Evolutionary conservation across 1,139 yeast species (phyloP).

Genomic region (Yamadazyma spencermartinsiae): DNA sequence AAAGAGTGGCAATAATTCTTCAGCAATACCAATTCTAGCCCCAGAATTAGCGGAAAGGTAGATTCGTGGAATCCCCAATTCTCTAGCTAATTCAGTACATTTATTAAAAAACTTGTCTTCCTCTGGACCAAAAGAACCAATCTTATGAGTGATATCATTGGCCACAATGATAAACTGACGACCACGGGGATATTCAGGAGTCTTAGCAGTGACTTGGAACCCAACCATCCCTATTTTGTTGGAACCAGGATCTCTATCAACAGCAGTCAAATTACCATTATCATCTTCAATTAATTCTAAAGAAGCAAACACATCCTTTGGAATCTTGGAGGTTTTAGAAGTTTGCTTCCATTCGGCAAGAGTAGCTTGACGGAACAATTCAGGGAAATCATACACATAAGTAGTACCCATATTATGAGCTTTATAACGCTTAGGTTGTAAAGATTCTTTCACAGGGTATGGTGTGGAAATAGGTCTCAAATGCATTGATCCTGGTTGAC

Average conservation of each 20-base stretch:
- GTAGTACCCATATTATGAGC: slow-evolving; percentile 99
- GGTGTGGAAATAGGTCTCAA: slow-evolving; percentile 94
- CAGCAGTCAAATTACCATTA: slow-evolving; percentile 80
- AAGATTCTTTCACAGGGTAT: slow-evolving; percentile 95
- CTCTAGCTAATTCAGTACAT: slow-evolving; percentile 89
- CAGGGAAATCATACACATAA: slow-evolving; percentile 98
- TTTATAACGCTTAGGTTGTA: slow-evolving; percentile 97
- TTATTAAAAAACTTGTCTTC: slow-evolving; percentile 90
- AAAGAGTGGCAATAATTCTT: slow-evolving; percentile 85
- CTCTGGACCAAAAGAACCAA: slow-evolving; percentile 98
- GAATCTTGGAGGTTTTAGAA: slow-evolving; percentile 55
- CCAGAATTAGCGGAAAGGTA: slow-evolving; percentile 98
- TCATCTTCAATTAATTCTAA: slow-evolving; percentile 83
- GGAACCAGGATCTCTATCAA: slow-evolving; percentile 94
- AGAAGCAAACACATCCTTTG: slow-evolving; percentile 76
- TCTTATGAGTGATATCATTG: slow-evolving; percentile 94
- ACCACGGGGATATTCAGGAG: slow-evolving; percentile 97
- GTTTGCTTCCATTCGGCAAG: slow-evolving; percentile 78
- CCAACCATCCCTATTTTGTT: slow-evolving; percentile 98
- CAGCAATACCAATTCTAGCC: slow-evolving; percentile 98
- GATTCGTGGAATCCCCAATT: slow-evolving; percentile 89
- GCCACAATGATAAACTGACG: slow-evolving; percentile 92
- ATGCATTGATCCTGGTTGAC: slow-evolving; percentile 95
- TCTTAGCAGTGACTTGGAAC: slow-evolving; percentile 84
- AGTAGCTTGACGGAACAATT: slow-evolving; percentile 92